phyloP scores from a whole-genome alignment of 805 yeast species.

The Candida nonsorbophila region DNA sequence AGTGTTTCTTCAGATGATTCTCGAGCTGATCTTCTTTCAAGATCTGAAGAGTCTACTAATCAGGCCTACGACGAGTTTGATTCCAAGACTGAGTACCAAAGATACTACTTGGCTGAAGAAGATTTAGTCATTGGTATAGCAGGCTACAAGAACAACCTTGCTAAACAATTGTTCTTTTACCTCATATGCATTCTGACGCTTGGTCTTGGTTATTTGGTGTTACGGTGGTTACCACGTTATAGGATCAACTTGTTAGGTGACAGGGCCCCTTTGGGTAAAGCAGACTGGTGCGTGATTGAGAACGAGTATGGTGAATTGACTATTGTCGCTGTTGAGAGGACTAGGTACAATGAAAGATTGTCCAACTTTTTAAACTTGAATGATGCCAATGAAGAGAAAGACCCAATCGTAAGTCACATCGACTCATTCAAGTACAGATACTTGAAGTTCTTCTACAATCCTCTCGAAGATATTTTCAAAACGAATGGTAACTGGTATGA shows the following conservation, averaged over 20 bases:
- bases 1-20: constrained; percentile 1
- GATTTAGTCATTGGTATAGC: constrained; percentile 94
- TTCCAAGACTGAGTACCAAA: constrained; percentile 44
- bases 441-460: constrained; percentile 76
- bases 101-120: constrained; percentile 92
- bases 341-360: constrained; percentile 64
- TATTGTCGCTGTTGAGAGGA: constrained; percentile 49
- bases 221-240: constrained; percentile 84
- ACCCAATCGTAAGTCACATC: constrained; percentile 66
- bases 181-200: constrained; percentile 50
- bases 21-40: background rate
- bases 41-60: constrained; percentile 1
- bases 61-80: constrained; percentile 12
- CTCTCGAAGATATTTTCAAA: constrained; percentile 78
- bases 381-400: constrained; percentile 30
- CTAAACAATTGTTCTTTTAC: constrained; percentile 46
- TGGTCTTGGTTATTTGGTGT: constrained; percentile 67
- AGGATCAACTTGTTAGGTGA: constrained; percentile 64
- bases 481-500: constrained; percentile 88
- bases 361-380: constrained; percentile 55
- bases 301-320: constrained; percentile 87
- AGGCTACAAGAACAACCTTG: constrained; percentile 60
- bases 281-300: constrained; percentile 93
- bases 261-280: constrained; percentile 63
- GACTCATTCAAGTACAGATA: constrained; percentile 79